phyloP scores from a whole-genome alignment of 2,329 filamentous ascomycete genomes.

The Ascochyta viciae-villosae region DNA sequence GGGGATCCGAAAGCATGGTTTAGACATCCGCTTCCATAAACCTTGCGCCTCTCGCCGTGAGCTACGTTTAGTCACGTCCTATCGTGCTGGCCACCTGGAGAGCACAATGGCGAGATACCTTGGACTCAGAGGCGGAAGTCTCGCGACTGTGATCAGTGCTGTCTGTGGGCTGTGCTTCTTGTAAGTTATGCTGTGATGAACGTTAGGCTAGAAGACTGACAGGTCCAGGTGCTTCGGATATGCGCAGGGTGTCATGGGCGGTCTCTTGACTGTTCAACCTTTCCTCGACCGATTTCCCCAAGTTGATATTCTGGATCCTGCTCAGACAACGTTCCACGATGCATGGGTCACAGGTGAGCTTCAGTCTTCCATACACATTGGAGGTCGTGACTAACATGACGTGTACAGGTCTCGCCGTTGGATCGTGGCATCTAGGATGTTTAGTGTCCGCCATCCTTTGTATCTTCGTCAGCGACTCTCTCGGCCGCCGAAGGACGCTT shows the following conservation, averaged over 20 bases:
- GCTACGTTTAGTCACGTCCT: slow-evolving; percentile 1
- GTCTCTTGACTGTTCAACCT: slow-evolving; percentile 70
- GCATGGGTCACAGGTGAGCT: slow-evolving; percentile 36
- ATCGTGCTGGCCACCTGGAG: slow-evolving; percentile 5
- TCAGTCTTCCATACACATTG: neutral
- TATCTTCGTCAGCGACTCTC: slow-evolving; percentile 57
- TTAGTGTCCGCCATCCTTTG: slow-evolving; percentile 63
- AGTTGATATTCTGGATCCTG: slow-evolving; percentile 32
- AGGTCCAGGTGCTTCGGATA: slow-evolving; percentile 58
- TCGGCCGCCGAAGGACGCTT: slow-evolving; percentile 59
- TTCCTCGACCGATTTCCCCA: slow-evolving; percentile 57
- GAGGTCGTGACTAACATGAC: neutral
- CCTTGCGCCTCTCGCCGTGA: neutral
- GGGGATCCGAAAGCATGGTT: slow-evolving; percentile 7
- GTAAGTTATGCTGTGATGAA: slow-evolving; percentile 19
- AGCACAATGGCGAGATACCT: slow-evolving; percentile 31
- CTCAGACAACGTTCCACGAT: slow-evolving; percentile 23
- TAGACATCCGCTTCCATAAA: slow-evolving; percentile 9
- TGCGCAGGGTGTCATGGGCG: slow-evolving; percentile 73
- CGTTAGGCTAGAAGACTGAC: slow-evolving; percentile 16
- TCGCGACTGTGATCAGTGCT: slow-evolving; percentile 32
- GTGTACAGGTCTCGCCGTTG: slow-evolving; percentile 38
- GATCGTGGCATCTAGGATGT: slow-evolving; percentile 58
- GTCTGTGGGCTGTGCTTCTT: slow-evolving; percentile 39
- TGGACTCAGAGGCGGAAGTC: slow-evolving; percentile 28